phyloP scores from a whole-genome alignment of 2,329 filamentous ascomycete species.

The Lecanosticta acicola region DNA sequence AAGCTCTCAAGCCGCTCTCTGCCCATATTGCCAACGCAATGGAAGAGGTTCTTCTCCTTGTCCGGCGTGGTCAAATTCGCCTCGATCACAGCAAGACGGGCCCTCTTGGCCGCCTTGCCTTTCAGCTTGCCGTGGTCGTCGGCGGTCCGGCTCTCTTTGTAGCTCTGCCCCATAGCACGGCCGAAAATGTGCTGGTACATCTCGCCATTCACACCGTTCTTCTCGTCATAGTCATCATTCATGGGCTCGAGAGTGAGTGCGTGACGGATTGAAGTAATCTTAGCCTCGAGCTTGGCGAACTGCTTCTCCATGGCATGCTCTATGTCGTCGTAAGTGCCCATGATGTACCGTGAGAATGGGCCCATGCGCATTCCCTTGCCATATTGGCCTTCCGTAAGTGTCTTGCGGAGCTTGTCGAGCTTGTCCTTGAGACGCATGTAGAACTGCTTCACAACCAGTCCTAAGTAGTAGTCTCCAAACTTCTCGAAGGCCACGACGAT shows the following conservation, averaged over 20 bases:
- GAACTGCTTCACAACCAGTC: neutral
- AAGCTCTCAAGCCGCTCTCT: neutral
- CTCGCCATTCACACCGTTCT: neutral
- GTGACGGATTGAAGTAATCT: neutral
- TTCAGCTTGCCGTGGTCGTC: neutral
- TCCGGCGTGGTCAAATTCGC: neutral
- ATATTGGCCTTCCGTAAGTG: neutral
- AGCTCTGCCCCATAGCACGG: neutral
- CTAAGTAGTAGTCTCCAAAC: neutral
- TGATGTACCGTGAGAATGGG: slow-evolving; percentile 1
- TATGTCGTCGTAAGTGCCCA: neutral
- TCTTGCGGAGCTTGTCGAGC: neutral
- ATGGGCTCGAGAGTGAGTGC: neutral
- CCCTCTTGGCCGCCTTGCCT: neutral
- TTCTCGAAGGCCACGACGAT: neutral
- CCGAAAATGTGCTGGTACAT: slow-evolving; percentile 1
- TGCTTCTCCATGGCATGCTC: neutral
- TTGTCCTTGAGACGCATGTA: neutral
- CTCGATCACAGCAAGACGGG: neutral
- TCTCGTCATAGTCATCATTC: neutral
- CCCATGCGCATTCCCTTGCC: slow-evolving; percentile 1
- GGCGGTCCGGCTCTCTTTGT: neutral
- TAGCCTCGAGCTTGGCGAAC: neutral
- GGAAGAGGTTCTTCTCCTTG: slow-evolving; percentile 2
- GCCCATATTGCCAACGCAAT: neutral